phyloP scores from a whole-genome alignment of 2,329 filamentous ascomycete genomes.

The Aureobasidium sp. region DNA sequence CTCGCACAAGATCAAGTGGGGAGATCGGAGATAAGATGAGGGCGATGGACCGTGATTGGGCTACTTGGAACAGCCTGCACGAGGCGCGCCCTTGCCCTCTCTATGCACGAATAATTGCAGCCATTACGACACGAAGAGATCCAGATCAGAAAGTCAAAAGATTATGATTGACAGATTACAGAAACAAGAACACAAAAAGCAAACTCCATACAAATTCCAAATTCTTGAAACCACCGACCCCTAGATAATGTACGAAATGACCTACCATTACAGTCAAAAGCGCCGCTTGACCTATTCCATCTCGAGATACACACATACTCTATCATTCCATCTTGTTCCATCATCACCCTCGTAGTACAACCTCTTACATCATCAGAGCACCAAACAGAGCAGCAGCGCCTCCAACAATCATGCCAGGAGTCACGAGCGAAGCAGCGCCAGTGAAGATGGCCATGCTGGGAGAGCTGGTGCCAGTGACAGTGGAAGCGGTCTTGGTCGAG shows the following conservation, averaged over 20 bases:
- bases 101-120: no score
- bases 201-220: not conserved
- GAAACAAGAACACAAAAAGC: no score
- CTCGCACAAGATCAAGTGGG: no score
- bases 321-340: not conserved
- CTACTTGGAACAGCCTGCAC: no score
- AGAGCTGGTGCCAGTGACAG: not conserved
- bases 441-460: slow-evolving; percentile 4
- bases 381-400: not conserved
- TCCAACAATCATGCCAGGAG: not conserved
- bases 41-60: no score
- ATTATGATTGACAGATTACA: no score
- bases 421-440: slow-evolving; percentile 1
- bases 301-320: not conserved
- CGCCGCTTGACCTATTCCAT: not conserved
- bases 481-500: not conserved
- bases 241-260: not conserved
- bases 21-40: no score
- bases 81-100: no score
- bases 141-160: no score
- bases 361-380: not conserved
- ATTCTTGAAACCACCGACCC: not conserved
- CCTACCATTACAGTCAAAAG: not conserved
- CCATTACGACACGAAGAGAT: no score
- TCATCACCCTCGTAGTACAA: not conserved